These are phyloP conservation scores for Cutaneotrichosporon sp. DNA, from an alignment of 1,284 basidiomycete species.

Conservation along the genomic window DNA sequence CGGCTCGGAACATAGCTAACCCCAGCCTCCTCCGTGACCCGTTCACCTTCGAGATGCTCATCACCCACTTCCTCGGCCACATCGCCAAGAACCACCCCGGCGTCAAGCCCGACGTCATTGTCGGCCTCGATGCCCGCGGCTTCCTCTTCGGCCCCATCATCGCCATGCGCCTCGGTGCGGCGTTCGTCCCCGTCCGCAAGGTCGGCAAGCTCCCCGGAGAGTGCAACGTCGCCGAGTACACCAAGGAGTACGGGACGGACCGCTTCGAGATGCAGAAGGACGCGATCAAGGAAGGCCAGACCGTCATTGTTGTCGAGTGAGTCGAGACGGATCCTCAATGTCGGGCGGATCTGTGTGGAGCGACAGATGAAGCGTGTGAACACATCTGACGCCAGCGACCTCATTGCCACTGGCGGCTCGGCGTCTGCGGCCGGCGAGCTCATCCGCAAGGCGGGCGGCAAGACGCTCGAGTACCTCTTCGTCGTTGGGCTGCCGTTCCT, in stretches of 20 bases:
- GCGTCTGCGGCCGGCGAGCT: slow-evolving; percentile 93
- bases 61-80: slow-evolving; percentile 87
- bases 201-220: slow-evolving; percentile 89
- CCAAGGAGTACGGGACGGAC: slow-evolving; percentile 93
- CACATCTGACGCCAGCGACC: slow-evolving; percentile 59
- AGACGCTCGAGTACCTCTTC: slow-evolving; percentile 90
- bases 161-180: slow-evolving; percentile 85
- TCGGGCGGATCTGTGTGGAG: neutral
- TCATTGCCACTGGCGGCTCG: slow-evolving; percentile 96
- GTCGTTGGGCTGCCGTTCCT: slow-evolving; percentile 86
- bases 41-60: slow-evolving; percentile 80
- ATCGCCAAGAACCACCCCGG: slow-evolving; percentile 64
- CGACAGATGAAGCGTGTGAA: neutral
- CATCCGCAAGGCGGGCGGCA: slow-evolving; percentile 76
- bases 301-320: slow-evolving; percentile 80
- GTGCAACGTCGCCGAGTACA: slow-evolving; percentile 74
- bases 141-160: slow-evolving; percentile 94
- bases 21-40: slow-evolving; percentile 70
- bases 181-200: slow-evolving; percentile 96
- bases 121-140: slow-evolving; percentile 94
- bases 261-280: slow-evolving; percentile 92
- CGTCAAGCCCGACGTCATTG: slow-evolving; percentile 89
- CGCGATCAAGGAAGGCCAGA: slow-evolving; percentile 79
- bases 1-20: too few relatives aligned
- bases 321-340: slow-evolving; percentile 16